A percentile compares a stretch with the other conserved stretches of the same genome.
Conservation (phyloP, 192 early-diverging fungal genomes). For the Coemansia sp. region DNA sequence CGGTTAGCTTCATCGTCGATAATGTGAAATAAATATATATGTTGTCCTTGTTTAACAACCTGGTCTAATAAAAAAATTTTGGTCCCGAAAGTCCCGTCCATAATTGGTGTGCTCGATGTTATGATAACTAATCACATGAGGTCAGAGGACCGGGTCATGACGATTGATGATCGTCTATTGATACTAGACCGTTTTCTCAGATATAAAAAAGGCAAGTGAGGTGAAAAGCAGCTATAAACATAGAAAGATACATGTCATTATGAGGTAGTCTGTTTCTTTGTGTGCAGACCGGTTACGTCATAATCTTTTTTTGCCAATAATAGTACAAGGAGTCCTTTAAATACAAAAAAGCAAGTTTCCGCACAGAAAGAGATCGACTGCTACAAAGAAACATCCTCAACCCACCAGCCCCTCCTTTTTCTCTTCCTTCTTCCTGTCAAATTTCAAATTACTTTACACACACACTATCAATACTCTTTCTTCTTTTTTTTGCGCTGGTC, state of each 20-base stretch:
- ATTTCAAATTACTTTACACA: slow-evolving; percentile 8
- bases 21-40: neutral
- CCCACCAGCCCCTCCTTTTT: too few species aligned
- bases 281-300: neutral
- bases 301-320: neutral
- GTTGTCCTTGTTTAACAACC: neutral
- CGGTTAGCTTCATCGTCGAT: slow-evolving; percentile 72
- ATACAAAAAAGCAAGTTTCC: neutral
- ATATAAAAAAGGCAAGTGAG: too few species aligned
- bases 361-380: neutral
- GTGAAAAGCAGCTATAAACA: too few species aligned
- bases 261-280: neutral
- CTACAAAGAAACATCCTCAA: neutral
- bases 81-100: neutral
- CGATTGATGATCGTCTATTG: too few species aligned
- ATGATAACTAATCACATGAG: neutral
- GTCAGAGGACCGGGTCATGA: too few species aligned
- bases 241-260: too few species aligned
- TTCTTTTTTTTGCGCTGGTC: slow-evolving; percentile 11
- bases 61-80: neutral
- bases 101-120: neutral
- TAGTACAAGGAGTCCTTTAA: neutral
- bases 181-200: too few species aligned
- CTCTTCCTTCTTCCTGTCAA: neutral
- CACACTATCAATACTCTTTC: neutral